These are phyloP conservation scores for Rusavskia elegans DNA, from an alignment of 495 filamentous ascomycete genomes.

Conservation along the genomic window DNA sequence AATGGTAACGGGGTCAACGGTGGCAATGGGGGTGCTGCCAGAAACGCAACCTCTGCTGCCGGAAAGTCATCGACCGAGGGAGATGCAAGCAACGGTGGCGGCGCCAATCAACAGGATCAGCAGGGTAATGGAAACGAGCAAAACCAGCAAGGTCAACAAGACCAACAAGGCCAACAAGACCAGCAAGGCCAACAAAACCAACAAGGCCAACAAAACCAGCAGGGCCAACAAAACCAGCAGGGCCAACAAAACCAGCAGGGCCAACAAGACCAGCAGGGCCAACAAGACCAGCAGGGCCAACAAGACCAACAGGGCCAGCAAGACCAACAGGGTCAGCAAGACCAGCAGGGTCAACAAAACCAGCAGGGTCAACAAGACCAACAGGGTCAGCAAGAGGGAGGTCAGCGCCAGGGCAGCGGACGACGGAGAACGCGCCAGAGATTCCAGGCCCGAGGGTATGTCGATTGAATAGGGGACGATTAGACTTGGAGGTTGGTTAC, in stretches of 20 bases:
- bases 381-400: background rate
- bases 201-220: background rate
- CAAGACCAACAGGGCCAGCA: background rate
- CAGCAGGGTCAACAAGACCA: background rate
- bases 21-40: background rate
- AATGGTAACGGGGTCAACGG: background rate
- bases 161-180: background rate
- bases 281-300: background rate
- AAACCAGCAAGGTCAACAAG: background rate
- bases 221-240: background rate
- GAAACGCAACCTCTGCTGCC: background rate
- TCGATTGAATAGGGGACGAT: background rate
- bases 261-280: background rate
- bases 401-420: no score
- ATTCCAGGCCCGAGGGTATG: background rate
- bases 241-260: background rate
- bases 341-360: background rate
- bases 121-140: background rate
- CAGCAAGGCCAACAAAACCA: background rate
- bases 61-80: background rate
- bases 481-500: no score
- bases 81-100: no score
- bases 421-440: background rate
- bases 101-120: background rate
- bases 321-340: background rate